A percentile compares a stretch with the other conserved stretches of the same genome.
Conservation (phyloP, 257 asterid genomes). For the Anisodus acutangulus region DNA sequence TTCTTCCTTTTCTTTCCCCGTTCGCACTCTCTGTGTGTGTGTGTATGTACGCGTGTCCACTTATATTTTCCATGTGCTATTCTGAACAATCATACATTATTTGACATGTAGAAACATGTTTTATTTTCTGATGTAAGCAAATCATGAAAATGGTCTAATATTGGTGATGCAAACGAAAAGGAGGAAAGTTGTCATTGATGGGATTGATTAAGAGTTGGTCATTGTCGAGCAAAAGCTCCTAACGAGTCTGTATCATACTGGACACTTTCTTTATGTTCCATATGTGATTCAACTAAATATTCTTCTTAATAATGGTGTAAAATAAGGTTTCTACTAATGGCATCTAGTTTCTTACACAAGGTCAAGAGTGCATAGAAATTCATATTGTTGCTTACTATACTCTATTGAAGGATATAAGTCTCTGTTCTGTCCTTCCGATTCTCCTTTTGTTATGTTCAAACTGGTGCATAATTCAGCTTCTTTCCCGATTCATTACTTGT, state of each 20-base stretch:
- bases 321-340: neutral
- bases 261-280: neutral
- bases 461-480: neutral
- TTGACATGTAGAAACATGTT: neutral
- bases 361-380: neutral
- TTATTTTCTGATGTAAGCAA: neutral
- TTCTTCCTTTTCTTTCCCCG: neutral
- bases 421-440: neutral
- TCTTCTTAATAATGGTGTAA: neutral
- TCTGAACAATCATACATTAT: neutral
- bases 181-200: neutral
- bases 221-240: neutral
- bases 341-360: neutral
- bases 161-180: neutral
- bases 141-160: neutral
- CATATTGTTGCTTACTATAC: neutral
- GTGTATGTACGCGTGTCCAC: neutral
- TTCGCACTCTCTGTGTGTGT: neutral
- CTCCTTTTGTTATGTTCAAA: neutral
- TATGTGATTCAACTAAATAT: neutral
- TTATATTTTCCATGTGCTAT: neutral
- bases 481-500: neutral
- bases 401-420: neutral
- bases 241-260: neutral
- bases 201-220: neutral